phyloP scores from a whole-genome alignment of 306 rosid species.

The Macrotyloma uniflorum region DNA sequence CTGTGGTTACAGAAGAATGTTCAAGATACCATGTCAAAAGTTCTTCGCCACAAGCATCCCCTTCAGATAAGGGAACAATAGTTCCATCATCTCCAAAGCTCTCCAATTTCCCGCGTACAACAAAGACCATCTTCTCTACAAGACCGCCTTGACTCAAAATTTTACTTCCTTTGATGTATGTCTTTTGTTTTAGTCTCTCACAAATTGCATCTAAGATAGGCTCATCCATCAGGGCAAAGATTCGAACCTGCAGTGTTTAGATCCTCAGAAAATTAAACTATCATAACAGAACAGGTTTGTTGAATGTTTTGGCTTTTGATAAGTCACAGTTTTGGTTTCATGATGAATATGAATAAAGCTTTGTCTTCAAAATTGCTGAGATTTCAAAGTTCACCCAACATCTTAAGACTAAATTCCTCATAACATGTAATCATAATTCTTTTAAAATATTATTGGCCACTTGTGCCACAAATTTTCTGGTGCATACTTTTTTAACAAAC shows the following conservation, averaged over 20 bases:
- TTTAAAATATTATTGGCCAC: constrained; percentile 19
- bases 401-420: background rate
- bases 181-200: constrained; percentile 70
- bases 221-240: constrained; percentile 73
- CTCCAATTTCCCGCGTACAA: constrained; percentile 77
- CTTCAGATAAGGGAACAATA: constrained; percentile 52
- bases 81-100: constrained; percentile 67
- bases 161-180: constrained; percentile 75
- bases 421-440: background rate
- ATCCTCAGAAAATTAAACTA: background rate
- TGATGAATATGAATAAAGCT: background rate
- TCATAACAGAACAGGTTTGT: background rate
- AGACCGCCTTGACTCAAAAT: constrained; percentile 57
- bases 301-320: constrained; percentile 2
- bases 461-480: background rate
- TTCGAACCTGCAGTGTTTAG: constrained; percentile 60
- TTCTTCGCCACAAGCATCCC: constrained; percentile 89
- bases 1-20: constrained; percentile 52
- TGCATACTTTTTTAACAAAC: constrained; percentile 33
- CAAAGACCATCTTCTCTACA: constrained; percentile 81
- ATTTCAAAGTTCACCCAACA: background rate
- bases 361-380: constrained; percentile 9
- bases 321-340: constrained; percentile 2
- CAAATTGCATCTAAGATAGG: constrained; percentile 76
- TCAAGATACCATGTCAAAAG: constrained; percentile 82